Percentiles rank a stretch among this genome's conserved stretches.
Conservation (phyloP, 495 filamentous ascomycete species). For the Lasiosphaeria miniovina region DNA sequence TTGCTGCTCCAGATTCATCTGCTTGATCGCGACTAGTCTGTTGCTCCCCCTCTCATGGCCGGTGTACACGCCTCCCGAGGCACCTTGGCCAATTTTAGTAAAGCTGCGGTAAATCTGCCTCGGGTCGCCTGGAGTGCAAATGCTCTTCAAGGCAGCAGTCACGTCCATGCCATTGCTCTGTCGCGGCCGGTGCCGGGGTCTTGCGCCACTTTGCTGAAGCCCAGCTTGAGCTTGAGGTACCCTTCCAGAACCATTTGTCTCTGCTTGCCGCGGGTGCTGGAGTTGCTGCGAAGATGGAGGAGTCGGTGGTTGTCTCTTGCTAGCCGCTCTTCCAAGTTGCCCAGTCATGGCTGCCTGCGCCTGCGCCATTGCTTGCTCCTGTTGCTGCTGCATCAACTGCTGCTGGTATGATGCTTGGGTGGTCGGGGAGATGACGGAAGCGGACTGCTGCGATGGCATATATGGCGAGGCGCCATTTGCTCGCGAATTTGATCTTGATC, state of each 20-base stretch:
- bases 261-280: conserved; percentile 50
- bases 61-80: conserved; percentile 92
- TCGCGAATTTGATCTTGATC: conserved; percentile 54
- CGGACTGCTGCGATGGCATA: conserved; percentile 29
- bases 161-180: conserved; percentile 77
- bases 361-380: conserved; percentile 72
- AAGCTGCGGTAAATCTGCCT: conserved; percentile 81
- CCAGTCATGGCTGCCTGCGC: conserved; percentile 61
- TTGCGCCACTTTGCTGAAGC: conserved; percentile 49
- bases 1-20: conserved; percentile 98
- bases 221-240: conserved; percentile 39
- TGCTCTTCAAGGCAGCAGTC: conserved; percentile 73
- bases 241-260: conserved; percentile 56
- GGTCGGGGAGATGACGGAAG: conserved; percentile 27
- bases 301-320: conserved; percentile 59
- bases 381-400: conserved; percentile 61
- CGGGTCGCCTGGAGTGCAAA: conserved; percentile 87
- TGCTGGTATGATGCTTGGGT: conserved; percentile 63
- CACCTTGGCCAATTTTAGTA: conserved; percentile 95
- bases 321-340: conserved; percentile 59
- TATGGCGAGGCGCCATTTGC: conserved; percentile 49
- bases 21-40: conserved; percentile 93
- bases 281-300: conserved; percentile 52
- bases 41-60: conserved; percentile 82
- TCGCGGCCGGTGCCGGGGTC: conserved; percentile 72